Conservation (phyloP, 225 moss, liverwort and hornwort species). For the Takakia lepidozioides region DNA sequence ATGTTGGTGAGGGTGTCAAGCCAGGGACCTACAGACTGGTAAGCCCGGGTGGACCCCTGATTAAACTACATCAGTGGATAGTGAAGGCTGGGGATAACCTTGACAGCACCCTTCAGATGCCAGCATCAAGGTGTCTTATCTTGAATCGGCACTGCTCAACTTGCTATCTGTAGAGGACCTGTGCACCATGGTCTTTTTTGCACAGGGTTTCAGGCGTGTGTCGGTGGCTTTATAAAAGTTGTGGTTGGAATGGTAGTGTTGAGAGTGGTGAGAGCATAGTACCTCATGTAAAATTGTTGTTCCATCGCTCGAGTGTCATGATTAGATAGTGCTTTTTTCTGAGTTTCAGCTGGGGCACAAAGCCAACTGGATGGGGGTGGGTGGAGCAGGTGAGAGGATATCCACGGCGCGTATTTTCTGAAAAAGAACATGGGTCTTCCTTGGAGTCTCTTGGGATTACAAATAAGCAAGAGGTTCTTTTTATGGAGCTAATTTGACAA, state of each 20-base stretch:
- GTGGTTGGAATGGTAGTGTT: too few relatives aligned
- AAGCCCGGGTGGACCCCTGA: not conserved
- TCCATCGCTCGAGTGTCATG: too few relatives aligned
- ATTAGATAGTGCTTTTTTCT: not conserved
- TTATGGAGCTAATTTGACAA: slow-evolving; percentile 46
- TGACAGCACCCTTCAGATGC: not conserved
- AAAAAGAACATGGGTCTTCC: slow-evolving; percentile 35
- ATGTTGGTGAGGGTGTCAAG: slow-evolving; percentile 37
- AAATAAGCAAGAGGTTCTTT: slow-evolving; percentile 46
- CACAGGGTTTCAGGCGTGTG: not conserved
- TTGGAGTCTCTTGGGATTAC: slow-evolving; percentile 42
- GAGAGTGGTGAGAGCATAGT: too few relatives aligned
- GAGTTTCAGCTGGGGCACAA: not conserved
- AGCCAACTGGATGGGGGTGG: not conserved
- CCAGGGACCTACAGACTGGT: slow-evolving; percentile 62
- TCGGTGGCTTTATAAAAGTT: not conserved
- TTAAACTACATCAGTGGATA: not conserved
- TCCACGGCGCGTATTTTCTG: slow-evolving; percentile 47
- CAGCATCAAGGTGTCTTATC: not conserved
- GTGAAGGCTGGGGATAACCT: not conserved
- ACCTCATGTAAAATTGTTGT: too few relatives aligned
- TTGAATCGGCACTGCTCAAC: not conserved
- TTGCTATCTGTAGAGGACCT: not conserved
- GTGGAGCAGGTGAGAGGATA: slow-evolving; percentile 37
- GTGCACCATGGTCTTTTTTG: not conserved